Base-by-base conservation (phyloP, 140 eudicot genomes). In the Ambrosia hybrid region DNA sequence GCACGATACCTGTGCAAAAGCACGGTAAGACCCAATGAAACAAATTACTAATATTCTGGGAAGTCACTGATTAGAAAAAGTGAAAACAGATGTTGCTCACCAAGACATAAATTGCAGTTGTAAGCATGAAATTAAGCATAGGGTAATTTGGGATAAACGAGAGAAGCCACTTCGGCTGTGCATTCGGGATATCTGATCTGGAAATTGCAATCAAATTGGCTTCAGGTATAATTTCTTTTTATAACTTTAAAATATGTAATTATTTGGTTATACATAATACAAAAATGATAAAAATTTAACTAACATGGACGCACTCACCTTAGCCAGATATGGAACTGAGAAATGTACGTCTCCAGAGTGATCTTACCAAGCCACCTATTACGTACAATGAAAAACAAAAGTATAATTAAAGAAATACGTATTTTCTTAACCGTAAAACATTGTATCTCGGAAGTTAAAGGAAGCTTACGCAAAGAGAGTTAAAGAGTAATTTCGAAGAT, bases 321-420 rank as follows among this genome's bases (percentile, higher is more conserved):
- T 78, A 94, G 91, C 99, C 99, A 94, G 67, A 94, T 94, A 71
- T 94, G 99, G 80, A 94, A 94, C 85, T 94, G 99, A 43, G 97
- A 90, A 68, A 94, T 88, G 74, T 94, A 94, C 1, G 97, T 94
- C 82, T 94, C 99, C 87, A 94, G 80, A 34, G 99, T 94, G 81
- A 94, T 80, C 84, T 94, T 90, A 51, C 99, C 99, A 65, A 94
- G 99, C 99, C 99, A 94, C 84, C 99, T 94, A 79, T 73, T 51
- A 62, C 12, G 49, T 43, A 72, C 15, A 57, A 45, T 61, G 77
- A 68, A 37, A 17, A 62, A 71, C 26, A 71, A 49, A 45, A 63
- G 71, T 56, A 72, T 56, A 74, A 65, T n/a, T 61, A 60, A 61
- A 72, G 39, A 59, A 34, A 39, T n/a, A 41, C 41, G 72, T 48